Evolutionary conservation across 2,329 filamentous ascomycete genomes (phyloP).

Genomic region (Aureobasidium pullulans): DNA sequence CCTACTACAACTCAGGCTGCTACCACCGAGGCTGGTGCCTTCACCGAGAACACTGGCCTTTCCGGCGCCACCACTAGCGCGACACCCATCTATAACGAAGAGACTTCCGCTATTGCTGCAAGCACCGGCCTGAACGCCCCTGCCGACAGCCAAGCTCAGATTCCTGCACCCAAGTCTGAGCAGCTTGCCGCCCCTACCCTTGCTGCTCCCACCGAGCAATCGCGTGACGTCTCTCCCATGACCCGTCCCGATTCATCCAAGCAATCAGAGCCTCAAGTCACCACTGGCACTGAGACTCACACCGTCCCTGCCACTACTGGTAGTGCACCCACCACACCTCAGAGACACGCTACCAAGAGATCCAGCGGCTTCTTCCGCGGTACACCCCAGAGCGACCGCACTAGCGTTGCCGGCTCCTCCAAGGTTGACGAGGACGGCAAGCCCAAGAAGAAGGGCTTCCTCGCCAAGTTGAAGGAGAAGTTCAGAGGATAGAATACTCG

Average conservation of each 20-base stretch:
- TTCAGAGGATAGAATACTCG: constrained; percentile 24
- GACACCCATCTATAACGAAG: constrained; percentile 1
- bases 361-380: constrained; percentile 14
- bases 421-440: constrained; percentile 24
- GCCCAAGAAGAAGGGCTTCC: constrained; percentile 42
- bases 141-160: constrained; percentile 23
- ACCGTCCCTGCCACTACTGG: constrained; percentile 17
- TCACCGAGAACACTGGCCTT: background rate
- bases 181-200: constrained; percentile 13
- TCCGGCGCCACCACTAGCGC: background rate
- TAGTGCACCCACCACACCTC: constrained; percentile 13
- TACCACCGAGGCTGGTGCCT: background rate
- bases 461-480: constrained; percentile 44
- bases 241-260: constrained; percentile 28
- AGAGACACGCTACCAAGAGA: constrained; percentile 15
- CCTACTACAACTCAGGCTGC: background rate
- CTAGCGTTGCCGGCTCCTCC: constrained; percentile 21
- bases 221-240: constrained; percentile 36
- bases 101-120: constrained; percentile 21
- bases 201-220: constrained; percentile 25
- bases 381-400: constrained; percentile 15
- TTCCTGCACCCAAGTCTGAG: constrained; percentile 12
- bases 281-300: constrained; percentile 32
- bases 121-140: constrained; percentile 31
- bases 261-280: constrained; percentile 29